Conservation (phyloP, 176 grass and related monocot species). For the Tuctoria greenei region DNA sequence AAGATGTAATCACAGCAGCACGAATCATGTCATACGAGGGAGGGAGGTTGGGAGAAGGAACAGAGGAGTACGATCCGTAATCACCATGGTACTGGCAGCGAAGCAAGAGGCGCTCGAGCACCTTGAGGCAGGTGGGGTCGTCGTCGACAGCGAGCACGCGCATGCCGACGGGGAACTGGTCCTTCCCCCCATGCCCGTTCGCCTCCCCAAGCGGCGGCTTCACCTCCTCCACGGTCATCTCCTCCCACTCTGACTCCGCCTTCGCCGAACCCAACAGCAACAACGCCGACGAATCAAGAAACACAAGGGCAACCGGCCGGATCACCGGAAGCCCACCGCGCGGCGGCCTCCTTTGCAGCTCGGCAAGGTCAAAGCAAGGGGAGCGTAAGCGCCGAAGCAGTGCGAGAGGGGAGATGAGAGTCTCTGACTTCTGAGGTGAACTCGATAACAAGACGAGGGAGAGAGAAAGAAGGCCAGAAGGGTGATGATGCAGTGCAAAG, state of each 20-base stretch:
- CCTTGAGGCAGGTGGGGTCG: constrained; percentile 55
- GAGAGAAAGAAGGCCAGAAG: background rate
- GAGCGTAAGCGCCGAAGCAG: constrained; percentile 4
- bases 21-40: background rate
- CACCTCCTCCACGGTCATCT: constrained; percentile 48
- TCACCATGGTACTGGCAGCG: constrained; percentile 66
- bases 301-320: background rate
- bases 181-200: constrained; percentile 11
- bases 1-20: background rate
- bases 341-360: background rate
- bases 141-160: constrained; percentile 69
- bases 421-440: background rate
- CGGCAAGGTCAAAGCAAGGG: constrained; percentile 49
- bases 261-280: constrained; percentile 7
- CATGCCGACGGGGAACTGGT: constrained; percentile 73
- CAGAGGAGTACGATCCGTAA: background rate
- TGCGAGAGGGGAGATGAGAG: background rate
- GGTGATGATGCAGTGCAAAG: constrained; percentile 41
- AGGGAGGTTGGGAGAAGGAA: background rate
- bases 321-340: constrained; percentile 15
- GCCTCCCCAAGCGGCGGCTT: constrained; percentile 27
- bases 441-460: background rate
- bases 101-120: constrained; percentile 47
- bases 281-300: constrained; percentile 17
- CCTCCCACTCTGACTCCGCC: constrained; percentile 1